phyloP scores from a whole-genome alignment of 495 filamentous ascomycete genomes.

The Aspergillus ostianus region DNA sequence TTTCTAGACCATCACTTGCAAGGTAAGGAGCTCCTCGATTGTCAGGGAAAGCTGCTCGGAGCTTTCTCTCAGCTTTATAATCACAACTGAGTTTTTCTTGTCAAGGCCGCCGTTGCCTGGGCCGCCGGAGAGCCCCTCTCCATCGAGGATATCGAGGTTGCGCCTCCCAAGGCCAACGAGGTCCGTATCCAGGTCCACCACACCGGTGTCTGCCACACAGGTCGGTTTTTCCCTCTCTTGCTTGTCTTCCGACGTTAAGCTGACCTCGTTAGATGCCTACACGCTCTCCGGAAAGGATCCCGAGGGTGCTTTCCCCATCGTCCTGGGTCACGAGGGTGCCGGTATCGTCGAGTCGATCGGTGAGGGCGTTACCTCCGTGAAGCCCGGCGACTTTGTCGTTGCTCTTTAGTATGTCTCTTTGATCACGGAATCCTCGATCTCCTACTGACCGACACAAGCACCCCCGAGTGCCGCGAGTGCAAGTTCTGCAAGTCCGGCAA shows the following conservation, averaged over 20 bases:
- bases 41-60: constrained; percentile 6
- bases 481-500: constrained; percentile 99
- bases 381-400: constrained; percentile 77
- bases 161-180: constrained; percentile 85
- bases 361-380: constrained; percentile 91
- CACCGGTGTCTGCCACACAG: constrained; percentile 98
- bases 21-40: constrained; percentile 42
- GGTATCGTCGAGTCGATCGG: constrained; percentile 96
- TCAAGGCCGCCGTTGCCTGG: constrained; percentile 92
- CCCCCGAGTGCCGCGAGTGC: constrained; percentile 94
- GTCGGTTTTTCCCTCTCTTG: constrained; percentile 42
- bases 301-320: constrained; percentile 95
- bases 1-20: constrained; percentile 72
- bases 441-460: constrained; percentile 49
- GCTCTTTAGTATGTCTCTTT: constrained; percentile 76
- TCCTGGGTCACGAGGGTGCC: constrained; percentile 95
- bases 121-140: constrained; percentile 85
- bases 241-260: background rate
- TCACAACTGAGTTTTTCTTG: constrained; percentile 1
- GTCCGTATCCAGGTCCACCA: constrained; percentile 95
- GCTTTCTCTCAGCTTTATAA: constrained; percentile 5
- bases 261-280: constrained; percentile 73
- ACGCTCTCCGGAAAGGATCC: constrained; percentile 97
- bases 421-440: background rate
- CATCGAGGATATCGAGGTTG: constrained; percentile 90